Evolutionary conservation across 1,139 yeast genomes (phyloP), one percentile per base, ranked within the genome.

Genomic region (Kurtzmaniella quercitrusa): DNA sequence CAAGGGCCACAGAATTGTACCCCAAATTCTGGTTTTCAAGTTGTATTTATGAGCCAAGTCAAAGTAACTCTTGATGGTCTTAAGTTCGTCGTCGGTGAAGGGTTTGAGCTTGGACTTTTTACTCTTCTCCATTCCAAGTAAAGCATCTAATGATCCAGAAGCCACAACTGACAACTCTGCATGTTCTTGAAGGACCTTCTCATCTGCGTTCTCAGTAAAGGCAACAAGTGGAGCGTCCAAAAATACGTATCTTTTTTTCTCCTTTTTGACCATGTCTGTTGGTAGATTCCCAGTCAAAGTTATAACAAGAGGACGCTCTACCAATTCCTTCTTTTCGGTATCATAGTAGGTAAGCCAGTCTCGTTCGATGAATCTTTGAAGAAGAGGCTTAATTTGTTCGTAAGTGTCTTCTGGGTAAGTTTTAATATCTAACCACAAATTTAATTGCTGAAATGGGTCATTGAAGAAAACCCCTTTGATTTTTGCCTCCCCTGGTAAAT

Each of bases 211-310:
- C 36, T 23, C 28, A 6, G 45, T 48, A 42, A 68, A 67, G 19
- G 54, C 42, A 11, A 46, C 49, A 41, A 71, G 59, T 2, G 74
- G 74, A 3, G 66, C 74, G 50, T 71, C 76, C 20, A 66, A 53
- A 42, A 66, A 71, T 12, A 61, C 54, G 48, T 69, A 65, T n/a
- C 71, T 53, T 26, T 51, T 54, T 6, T 45, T 38, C 44, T 67
- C 71, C 11, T 43, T 47, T 41, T 52, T 50, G 1, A 67, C 61
- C 20, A 51, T 43, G 18, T 56, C 66, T 20, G 56, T 50, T 2
- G 77, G 76, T 41, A 68, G 55, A 47, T 71, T 66, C 2, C 77
- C 76, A 0, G 76, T 70, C 17, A 71, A 58, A 7, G 74, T 67
- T 14, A 71, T 51, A 3, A 61, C 51, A n/a, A 71, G 43, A 0